These are phyloP conservation scores for Metschnikowia arizonensis DNA, from an alignment of 805 yeast species.

Conservation along the genomic window DNA sequence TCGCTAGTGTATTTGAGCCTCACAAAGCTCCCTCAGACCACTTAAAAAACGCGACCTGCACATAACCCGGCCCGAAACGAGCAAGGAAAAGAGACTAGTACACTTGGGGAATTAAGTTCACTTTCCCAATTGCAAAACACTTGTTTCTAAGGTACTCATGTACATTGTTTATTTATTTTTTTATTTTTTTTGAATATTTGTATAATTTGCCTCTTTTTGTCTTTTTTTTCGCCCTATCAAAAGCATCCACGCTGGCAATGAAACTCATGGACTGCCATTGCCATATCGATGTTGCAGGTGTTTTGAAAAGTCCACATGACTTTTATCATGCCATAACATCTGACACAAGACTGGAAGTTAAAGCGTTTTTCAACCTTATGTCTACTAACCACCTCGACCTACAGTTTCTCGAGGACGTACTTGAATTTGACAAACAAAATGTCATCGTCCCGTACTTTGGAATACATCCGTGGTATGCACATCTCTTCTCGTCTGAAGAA, in stretches of 20 bases:
- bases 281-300: slow-evolving; percentile 24
- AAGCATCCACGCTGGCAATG: slow-evolving; percentile 1
- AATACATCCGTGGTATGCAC: slow-evolving; percentile 90
- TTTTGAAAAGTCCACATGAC: slow-evolving; percentile 8
- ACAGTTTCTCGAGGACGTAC: slow-evolving; percentile 21
- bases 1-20: slow-evolving; percentile 1
- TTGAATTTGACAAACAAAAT: slow-evolving; percentile 12
- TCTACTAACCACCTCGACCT: slow-evolving; percentile 36
- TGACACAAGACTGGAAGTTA: slow-evolving; percentile 5
- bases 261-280: slow-evolving; percentile 29
- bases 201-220: not conserved
- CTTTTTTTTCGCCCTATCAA: not conserved
- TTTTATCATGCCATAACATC: slow-evolving; percentile 6
- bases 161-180: too few relatives aligned
- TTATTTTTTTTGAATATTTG: not conserved
- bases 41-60: slow-evolving; percentile 2
- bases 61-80: not conserved
- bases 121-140: not conserved
- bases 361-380: slow-evolving; percentile 31
- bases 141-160: not conserved
- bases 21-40: slow-evolving; percentile 1
- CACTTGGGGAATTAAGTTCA: not conserved
- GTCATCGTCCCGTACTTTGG: slow-evolving; percentile 54
- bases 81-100: not conserved
- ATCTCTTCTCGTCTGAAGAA: slow-evolving; percentile 44